Percentiles rank a stretch among this genome's conserved stretches.
These are phyloP conservation scores for Orychophragmus violaceus DNA, from an alignment of 345 rosid genomes.

Conservation along the genomic window DNA sequence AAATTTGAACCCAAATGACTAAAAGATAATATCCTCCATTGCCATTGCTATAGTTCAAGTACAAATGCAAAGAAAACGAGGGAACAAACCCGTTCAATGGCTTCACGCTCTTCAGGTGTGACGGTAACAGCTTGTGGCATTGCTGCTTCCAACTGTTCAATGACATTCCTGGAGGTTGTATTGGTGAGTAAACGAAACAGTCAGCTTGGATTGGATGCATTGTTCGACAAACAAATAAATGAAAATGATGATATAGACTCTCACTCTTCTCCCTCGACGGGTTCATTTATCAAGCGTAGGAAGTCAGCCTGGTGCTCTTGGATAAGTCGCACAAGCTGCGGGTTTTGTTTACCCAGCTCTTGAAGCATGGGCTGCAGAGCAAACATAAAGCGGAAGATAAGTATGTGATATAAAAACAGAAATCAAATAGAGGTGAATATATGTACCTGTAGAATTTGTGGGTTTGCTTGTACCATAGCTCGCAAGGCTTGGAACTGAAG, in stretches of 20 bases:
- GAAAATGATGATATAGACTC: conserved; percentile 28
- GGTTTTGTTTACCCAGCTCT: conserved; percentile 92
- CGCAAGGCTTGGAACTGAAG: conserved; percentile 80
- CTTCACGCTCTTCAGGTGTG: conserved; percentile 94
- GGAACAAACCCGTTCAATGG: conserved; percentile 73
- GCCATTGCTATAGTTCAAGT: background rate
- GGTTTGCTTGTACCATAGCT: conserved; percentile 86
- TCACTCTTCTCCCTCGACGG: conserved; percentile 89
- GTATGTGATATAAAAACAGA: background rate
- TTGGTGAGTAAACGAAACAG: background rate
- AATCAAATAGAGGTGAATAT: background rate
- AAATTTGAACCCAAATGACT: background rate
- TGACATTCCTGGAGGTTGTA: conserved; percentile 42
- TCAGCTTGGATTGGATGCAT: background rate
- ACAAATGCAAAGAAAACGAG: background rate
- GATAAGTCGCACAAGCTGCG: conserved; percentile 72
- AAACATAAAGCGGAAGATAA: background rate
- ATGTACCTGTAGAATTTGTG: conserved; percentile 71
- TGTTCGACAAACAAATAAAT: background rate
- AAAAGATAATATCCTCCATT: background rate
- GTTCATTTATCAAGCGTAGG: conserved; percentile 82
- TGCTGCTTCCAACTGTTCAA: conserved; percentile 63
- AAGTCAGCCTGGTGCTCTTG: conserved; percentile 94
- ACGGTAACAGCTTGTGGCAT: conserved; percentile 89
- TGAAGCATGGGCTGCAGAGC: conserved; percentile 86